Conservation (phyloP, 169 alveolate species). For the Pseudocohnilembus persalinus region DNA sequence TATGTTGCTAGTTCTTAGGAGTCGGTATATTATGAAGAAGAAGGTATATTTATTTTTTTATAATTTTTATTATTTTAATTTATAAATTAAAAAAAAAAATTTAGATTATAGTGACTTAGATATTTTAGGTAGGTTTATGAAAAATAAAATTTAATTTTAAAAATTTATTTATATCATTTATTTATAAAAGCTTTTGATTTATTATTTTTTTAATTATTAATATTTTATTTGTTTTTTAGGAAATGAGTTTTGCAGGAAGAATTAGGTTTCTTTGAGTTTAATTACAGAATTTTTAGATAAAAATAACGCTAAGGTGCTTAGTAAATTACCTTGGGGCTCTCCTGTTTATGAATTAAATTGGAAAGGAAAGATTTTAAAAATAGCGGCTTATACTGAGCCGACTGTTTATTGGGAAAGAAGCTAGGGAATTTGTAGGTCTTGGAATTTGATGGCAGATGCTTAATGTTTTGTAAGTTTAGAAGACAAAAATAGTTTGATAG, state of each 20-base stretch:
- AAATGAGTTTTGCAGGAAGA: not conserved
- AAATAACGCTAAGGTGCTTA: not conserved
- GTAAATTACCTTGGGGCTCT: not conserved
- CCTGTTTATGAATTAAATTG: not conserved
- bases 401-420: not conserved
- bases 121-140: too few species aligned
- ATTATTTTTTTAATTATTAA: too few species aligned
- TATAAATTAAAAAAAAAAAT: too few species aligned
- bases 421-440: not conserved
- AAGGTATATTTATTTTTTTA: not conserved
- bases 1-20: not conserved
- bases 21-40: not conserved
- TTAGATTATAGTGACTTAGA: too few species aligned
- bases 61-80: too few species aligned
- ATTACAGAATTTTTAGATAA: not conserved
- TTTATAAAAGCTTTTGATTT: too few species aligned
- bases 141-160: too few species aligned
- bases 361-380: not conserved
- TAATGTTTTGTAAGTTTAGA: not conserved
- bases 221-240: not conserved
- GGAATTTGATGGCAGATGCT: not conserved
- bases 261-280: not conserved
- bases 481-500: not conserved
- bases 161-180: too few species aligned
- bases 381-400: not conserved